These are phyloP conservation scores for Ascoidea tarda DNA, from an alignment of 805 yeast species.

Conservation along the genomic window DNA sequence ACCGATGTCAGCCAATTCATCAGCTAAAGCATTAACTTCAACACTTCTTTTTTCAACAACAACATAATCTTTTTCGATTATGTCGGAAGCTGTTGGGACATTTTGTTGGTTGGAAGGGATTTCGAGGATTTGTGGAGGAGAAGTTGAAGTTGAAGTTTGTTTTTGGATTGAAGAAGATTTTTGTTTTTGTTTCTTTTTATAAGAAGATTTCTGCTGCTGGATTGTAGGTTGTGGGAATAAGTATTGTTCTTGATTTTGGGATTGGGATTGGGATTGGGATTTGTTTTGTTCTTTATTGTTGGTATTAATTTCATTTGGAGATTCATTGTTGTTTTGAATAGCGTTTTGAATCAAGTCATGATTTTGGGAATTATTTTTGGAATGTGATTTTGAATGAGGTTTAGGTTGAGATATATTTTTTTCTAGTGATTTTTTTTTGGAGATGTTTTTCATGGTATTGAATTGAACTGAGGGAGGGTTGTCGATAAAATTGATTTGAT, in stretches of 20 bases:
- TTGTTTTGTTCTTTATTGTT: background rate
- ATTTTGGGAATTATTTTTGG: background rate
- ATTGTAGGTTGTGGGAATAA: background rate
- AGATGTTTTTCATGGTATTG: background rate
- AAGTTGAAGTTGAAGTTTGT: slow-evolving; percentile 5
- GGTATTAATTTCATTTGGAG: too few relatives aligned
- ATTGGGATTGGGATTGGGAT: background rate
- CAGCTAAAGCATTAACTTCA: slow-evolving; percentile 92
- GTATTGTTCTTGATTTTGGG: background rate
- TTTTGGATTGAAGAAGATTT: slow-evolving; percentile 4
- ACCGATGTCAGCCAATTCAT: slow-evolving; percentile 64
- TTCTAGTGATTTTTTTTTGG: slow-evolving; percentile 12
- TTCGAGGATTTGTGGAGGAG: background rate
- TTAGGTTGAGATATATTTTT: slow-evolving; percentile 15
- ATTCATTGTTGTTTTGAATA: background rate
- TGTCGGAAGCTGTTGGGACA: slow-evolving; percentile 23
- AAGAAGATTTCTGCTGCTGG: too few relatives aligned
- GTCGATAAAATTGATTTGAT: too few relatives aligned
- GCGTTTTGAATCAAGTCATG: background rate
- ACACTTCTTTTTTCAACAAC: slow-evolving; percentile 91
- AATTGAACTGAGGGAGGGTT: too few relatives aligned
- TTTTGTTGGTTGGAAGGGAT: background rate
- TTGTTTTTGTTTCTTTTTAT: slow-evolving; percentile 3
- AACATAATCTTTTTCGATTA: slow-evolving; percentile 75
- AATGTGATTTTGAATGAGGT: background rate